Conservation (phyloP, 345 rosid species). For the Brassica juncea region DNA sequence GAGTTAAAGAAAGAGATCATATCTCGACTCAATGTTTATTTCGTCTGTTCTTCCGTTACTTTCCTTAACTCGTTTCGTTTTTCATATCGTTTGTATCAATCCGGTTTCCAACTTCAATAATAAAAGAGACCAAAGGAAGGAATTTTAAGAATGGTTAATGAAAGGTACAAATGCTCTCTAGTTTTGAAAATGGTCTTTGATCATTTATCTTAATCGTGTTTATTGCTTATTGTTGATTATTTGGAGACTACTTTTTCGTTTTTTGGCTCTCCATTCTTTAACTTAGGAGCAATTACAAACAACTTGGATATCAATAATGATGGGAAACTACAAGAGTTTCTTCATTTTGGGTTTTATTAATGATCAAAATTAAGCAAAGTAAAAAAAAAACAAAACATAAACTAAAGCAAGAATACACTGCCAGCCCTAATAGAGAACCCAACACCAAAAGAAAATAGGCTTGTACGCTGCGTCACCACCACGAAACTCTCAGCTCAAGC, state of each 20-base stretch:
- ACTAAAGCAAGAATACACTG: neutral
- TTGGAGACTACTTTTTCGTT: neutral
- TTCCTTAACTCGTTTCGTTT: no score
- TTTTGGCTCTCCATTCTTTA: neutral
- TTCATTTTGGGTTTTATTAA: neutral
- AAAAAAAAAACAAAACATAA: neutral
- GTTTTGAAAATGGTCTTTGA: neutral
- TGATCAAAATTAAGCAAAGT: neutral
- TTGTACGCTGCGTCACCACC: neutral
- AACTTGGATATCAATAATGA: neutral
- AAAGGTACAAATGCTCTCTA: neutral
- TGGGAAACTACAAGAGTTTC: neutral
- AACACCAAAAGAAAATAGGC: neutral
- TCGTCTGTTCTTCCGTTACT: no score
- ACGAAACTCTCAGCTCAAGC: constrained; percentile 3
- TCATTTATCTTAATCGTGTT: neutral
- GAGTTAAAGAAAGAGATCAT: no score
- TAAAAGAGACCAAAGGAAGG: neutral
- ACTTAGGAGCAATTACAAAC: neutral
- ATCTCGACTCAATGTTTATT: no score
- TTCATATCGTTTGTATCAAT: no score
- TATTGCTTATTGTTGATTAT: neutral
- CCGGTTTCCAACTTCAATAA: no score
- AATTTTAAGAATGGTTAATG: neutral
- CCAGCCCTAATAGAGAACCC: neutral